Evolutionary conservation across 2,329 filamentous ascomycete species (phyloP).

Genomic region (Trichoderma sp.): DNA sequence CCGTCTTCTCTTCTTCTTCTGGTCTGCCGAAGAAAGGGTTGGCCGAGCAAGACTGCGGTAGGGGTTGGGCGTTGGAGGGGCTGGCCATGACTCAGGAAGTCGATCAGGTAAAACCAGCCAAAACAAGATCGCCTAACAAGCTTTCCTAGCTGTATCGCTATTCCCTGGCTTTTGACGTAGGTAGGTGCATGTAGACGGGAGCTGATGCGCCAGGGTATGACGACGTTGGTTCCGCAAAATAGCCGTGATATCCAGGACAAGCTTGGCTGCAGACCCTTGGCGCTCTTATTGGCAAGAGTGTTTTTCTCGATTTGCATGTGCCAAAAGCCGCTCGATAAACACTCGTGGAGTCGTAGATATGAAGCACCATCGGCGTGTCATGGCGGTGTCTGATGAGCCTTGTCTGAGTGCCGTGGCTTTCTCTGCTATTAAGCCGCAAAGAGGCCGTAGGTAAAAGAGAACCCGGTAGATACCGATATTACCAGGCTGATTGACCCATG

Average conservation of each 20-base stretch:
- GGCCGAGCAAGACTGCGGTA: not conserved
- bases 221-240: constrained; percentile 22
- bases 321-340: constrained; percentile 10
- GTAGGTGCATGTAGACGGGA: constrained; percentile 1
- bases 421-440: not conserved
- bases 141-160: constrained; percentile 17
- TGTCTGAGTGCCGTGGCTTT: not conserved
- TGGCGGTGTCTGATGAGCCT: constrained; percentile 16
- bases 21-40: not conserved
- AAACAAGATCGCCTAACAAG: not conserved
- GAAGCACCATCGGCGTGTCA: constrained; percentile 10
- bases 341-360: constrained; percentile 5
- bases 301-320: constrained; percentile 26
- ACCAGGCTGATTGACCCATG: not conserved
- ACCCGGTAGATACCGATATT: not conserved
- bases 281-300: not conserved
- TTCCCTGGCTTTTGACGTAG: not conserved
- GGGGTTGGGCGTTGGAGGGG: constrained; percentile 5
- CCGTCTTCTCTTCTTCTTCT: not conserved
- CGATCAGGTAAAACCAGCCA: constrained; percentile 10
- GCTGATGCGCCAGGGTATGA: constrained; percentile 20
- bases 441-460: not conserved
- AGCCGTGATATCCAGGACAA: constrained; percentile 19
- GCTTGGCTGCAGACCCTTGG: constrained; percentile 2
- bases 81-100: constrained; percentile 3